Conservation (phyloP, 352 stramenopile genomes). For the Phytophthora hibernalis region DNA sequence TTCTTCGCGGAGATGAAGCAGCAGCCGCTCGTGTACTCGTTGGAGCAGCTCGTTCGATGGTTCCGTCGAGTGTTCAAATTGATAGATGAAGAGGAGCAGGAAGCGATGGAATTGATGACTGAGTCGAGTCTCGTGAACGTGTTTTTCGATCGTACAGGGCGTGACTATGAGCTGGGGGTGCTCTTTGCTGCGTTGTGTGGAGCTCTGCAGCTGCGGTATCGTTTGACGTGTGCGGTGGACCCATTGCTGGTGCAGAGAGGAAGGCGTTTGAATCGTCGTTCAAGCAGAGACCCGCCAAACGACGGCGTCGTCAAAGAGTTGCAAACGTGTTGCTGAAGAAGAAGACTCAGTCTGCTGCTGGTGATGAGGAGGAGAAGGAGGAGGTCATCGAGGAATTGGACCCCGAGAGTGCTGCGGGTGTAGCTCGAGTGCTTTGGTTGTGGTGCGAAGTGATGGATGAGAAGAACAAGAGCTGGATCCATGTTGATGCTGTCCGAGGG, state of each 20-base stretch:
- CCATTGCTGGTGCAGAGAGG: conserved; percentile 53
- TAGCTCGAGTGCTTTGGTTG: conserved; percentile 47
- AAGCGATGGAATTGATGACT: conserved; percentile 41
- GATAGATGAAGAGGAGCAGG: conserved; percentile 15
- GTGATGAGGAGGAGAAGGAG: conserved; percentile 23
- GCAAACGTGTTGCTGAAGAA: conserved; percentile 25
- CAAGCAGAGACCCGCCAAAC: conserved; percentile 32
- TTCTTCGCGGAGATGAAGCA: conserved; percentile 48
- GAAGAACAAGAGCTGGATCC: conserved; percentile 57
- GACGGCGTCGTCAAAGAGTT: conserved; percentile 23
- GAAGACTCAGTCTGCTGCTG: conserved; percentile 8
- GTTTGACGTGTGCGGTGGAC: conserved; percentile 62
- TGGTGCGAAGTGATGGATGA: conserved; percentile 79
- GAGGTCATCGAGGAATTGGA: conserved; percentile 17
- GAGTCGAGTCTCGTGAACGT: conserved; percentile 59
- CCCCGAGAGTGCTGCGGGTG: neutral
- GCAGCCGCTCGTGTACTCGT: conserved; percentile 52
- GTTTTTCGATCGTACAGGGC: conserved; percentile 56
- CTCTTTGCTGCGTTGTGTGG: conserved; percentile 76
- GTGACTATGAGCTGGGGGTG: conserved; percentile 56
- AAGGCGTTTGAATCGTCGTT: conserved; percentile 55
- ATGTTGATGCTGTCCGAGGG: conserved; percentile 60
- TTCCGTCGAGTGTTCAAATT: conserved; percentile 61
- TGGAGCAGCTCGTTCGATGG: conserved; percentile 79
- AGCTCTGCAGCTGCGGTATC: conserved; percentile 54